These are phyloP conservation scores for Anthostomella pinea DNA, from an alignment of 2,329 filamentous ascomycete species.

Conservation along the genomic window DNA sequence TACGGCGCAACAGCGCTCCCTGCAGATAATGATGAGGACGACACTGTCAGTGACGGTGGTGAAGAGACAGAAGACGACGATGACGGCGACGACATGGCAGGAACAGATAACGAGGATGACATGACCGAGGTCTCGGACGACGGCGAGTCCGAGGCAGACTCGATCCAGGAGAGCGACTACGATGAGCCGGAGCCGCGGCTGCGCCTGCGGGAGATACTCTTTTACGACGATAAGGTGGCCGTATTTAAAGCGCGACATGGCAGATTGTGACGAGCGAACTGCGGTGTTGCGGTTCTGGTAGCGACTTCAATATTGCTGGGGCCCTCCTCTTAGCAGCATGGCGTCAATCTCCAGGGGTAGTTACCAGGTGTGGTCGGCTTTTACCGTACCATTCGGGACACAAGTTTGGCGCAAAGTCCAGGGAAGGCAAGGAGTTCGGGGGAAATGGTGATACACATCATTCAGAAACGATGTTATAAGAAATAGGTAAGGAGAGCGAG, in stretches of 20 bases:
- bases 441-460: too few relatives aligned
- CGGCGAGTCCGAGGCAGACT: slow-evolving; percentile 51
- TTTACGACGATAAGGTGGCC: slow-evolving; percentile 79
- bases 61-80: slow-evolving; percentile 42
- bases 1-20: slow-evolving; percentile 14
- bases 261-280: slow-evolving; percentile 33
- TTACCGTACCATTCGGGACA: too few relatives aligned
- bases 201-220: slow-evolving; percentile 72
- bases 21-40: slow-evolving; percentile 32
- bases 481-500: too few relatives aligned
- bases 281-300: slow-evolving; percentile 18
- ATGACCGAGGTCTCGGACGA: slow-evolving; percentile 48
- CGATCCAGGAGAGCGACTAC: slow-evolving; percentile 46
- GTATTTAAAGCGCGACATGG: slow-evolving; percentile 76
- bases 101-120: slow-evolving; percentile 47
- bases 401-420: too few relatives aligned
- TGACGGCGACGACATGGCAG: slow-evolving; percentile 40
- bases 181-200: slow-evolving; percentile 45
- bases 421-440: too few relatives aligned
- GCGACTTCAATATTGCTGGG: slow-evolving; percentile 8
- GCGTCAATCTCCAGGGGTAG: slow-evolving; percentile 7
- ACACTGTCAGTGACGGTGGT: slow-evolving; percentile 35
- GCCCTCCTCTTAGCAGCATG: slow-evolving; percentile 13
- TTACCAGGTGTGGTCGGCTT: slow-evolving; percentile 2
- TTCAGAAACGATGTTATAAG: too few relatives aligned